phyloP scores from a whole-genome alignment of 768 basidiomycete species.

The Lactifluus pinguis region DNA sequence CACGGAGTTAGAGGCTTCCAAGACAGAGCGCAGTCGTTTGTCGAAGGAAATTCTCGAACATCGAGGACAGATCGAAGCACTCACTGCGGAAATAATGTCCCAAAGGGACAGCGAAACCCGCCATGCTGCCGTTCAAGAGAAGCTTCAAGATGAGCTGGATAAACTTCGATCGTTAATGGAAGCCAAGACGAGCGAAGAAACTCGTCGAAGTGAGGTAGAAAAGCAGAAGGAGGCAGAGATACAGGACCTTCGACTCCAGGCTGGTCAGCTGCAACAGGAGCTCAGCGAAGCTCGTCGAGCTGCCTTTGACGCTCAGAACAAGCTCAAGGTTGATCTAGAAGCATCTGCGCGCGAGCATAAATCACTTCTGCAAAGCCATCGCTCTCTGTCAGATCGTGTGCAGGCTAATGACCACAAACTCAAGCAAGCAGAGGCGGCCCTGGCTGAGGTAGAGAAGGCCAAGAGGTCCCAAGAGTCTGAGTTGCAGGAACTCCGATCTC shows the following conservation, averaged over 20 bases:
- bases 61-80: conserved; percentile 57
- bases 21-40: conserved; percentile 44
- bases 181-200: conserved; percentile 82
- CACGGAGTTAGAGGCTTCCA: conserved; percentile 44
- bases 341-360: conserved; percentile 49
- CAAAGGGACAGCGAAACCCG: conserved; percentile 49
- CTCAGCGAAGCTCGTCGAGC: conserved; percentile 54
- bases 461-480: conserved; percentile 66
- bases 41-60: conserved; percentile 56
- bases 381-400: conserved; percentile 56
- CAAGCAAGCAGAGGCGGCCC: conserved; percentile 37
- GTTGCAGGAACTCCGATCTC: conserved; percentile 54
- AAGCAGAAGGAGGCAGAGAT: conserved; percentile 85
- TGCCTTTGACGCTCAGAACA: conserved; percentile 58
- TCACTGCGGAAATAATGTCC: conserved; percentile 52
- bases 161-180: conserved; percentile 76
- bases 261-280: conserved; percentile 52
- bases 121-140: conserved; percentile 37
- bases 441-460: conserved; percentile 56
- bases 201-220: conserved; percentile 72
- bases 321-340: conserved; percentile 70
- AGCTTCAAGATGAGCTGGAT: conserved; percentile 77
- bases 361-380: conserved; percentile 50
- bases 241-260: conserved; percentile 55
- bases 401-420: conserved; percentile 42